Evolutionary conservation across 768 basidiomycete genomes (phyloP).

Genomic region (Epithele typhae): DNA sequence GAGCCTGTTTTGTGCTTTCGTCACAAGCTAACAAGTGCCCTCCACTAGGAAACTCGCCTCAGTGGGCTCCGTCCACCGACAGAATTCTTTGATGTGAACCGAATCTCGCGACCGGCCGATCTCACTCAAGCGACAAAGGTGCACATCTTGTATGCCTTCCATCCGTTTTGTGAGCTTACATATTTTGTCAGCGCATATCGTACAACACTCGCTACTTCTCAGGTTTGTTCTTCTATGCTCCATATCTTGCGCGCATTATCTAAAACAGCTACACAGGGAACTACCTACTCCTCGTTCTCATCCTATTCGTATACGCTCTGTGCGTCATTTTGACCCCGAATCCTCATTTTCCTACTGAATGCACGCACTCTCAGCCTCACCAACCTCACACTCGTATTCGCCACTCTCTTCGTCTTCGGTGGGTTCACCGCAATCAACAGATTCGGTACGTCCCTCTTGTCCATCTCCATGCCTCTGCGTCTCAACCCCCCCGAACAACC

Average conservation of each 20-base stretch:
- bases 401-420: slow-evolving; percentile 84
- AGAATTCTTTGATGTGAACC: slow-evolving; percentile 84
- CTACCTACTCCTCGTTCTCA: slow-evolving; percentile 74
- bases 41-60: slow-evolving; percentile 66
- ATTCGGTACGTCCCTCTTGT: slow-evolving; percentile 58
- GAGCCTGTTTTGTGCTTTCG: slow-evolving; percentile 1
- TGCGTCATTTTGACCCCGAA: slow-evolving; percentile 31
- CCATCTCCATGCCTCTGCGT: neutral
- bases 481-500: neutral
- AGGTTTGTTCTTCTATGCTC: slow-evolving; percentile 40
- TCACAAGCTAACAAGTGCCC: too few species aligned
- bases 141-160: slow-evolving; percentile 24
- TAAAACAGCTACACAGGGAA: slow-evolving; percentile 76
- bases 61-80: slow-evolving; percentile 65
- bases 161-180: slow-evolving; percentile 1
- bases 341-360: too few species aligned
- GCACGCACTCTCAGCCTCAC: slow-evolving; percentile 50
- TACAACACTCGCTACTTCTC: slow-evolving; percentile 93
- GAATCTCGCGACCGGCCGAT: slow-evolving; percentile 81
- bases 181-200: slow-evolving; percentile 68
- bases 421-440: slow-evolving; percentile 88
- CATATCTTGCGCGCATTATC: too few species aligned
- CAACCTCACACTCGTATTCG: slow-evolving; percentile 76
- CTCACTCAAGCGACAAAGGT: slow-evolving; percentile 76
- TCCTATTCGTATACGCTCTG: slow-evolving; percentile 85